Evolutionary conservation across 2,329 filamentous ascomycete species (phyloP).

Genomic region (Aspergillus jensenii): DNA sequence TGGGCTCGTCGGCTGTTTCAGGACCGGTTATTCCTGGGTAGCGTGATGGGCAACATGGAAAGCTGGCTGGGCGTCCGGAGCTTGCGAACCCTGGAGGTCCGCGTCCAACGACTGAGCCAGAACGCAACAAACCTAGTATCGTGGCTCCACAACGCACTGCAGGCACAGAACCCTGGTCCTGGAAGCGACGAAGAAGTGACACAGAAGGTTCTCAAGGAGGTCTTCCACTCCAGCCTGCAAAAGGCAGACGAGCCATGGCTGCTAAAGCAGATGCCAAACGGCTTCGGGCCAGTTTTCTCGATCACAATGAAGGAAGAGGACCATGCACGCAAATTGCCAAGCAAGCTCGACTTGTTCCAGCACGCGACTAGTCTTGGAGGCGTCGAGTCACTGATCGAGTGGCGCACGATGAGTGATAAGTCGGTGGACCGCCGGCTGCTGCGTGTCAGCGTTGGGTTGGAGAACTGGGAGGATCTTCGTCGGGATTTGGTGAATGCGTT

Average conservation of each 20-base stretch:
- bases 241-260: slow-evolving; percentile 69
- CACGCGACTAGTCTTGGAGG: slow-evolving; percentile 93
- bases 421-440: slow-evolving; percentile 70
- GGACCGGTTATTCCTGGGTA: slow-evolving; percentile 76
- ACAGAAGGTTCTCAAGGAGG: slow-evolving; percentile 55
- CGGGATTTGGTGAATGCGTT: slow-evolving; percentile 71
- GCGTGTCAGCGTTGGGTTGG: slow-evolving; percentile 81
- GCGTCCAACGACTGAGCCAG: slow-evolving; percentile 73
- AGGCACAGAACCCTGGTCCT: slow-evolving; percentile 36
- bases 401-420: slow-evolving; percentile 83
- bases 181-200: slow-evolving; percentile 48
- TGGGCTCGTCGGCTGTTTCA: slow-evolving; percentile 62
- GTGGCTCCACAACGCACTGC: slow-evolving; percentile 64
- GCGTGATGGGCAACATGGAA: slow-evolving; percentile 85
- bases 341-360: slow-evolving; percentile 78
- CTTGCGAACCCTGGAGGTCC: slow-evolving; percentile 79
- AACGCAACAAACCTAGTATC: slow-evolving; percentile 68
- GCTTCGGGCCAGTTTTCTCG: slow-evolving; percentile 85
- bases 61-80: slow-evolving; percentile 89
- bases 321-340: slow-evolving; percentile 69
- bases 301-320: slow-evolving; percentile 63
- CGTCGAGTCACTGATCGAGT: slow-evolving; percentile 95
- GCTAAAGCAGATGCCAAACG: slow-evolving; percentile 82
- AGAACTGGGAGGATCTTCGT: slow-evolving; percentile 80
- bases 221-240: slow-evolving; percentile 82